A percentile compares a stretch with the other conserved stretches of the same genome.
Evolutionary conservation across 805 yeast genomes (phyloP).

Genomic region (Cyberlindnera maritima): DNA sequence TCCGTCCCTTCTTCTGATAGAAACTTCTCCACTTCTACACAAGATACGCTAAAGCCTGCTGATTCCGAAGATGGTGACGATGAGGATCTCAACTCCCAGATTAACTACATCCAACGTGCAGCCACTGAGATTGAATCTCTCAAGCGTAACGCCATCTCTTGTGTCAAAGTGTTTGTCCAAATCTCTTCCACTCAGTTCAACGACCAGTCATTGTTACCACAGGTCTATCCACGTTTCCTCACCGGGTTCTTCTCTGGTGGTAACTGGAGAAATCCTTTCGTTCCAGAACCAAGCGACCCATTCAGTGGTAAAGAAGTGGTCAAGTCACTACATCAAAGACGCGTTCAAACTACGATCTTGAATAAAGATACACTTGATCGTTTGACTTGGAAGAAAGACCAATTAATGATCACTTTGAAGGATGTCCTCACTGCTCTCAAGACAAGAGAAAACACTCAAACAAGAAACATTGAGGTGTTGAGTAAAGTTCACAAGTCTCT

Average conservation of each 20-base stretch:
- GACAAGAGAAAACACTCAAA: conserved; percentile 35
- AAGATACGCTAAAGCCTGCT: conserved; percentile 21
- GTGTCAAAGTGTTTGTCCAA: conserved; percentile 31
- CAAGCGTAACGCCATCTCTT: conserved; percentile 29
- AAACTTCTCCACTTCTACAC: conserved; percentile 20
- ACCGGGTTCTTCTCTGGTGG: conserved; percentile 71
- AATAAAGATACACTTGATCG: conserved; percentile 45
- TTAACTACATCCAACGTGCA: conserved; percentile 36
- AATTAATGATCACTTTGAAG: conserved; percentile 37
- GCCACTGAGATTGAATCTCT: conserved; percentile 38
- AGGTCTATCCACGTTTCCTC: conserved; percentile 66
- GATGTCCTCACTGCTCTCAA: conserved; percentile 42
- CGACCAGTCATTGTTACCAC: conserved; percentile 43
- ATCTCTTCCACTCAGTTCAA: conserved; percentile 28
- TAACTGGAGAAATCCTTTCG: conserved; percentile 73
- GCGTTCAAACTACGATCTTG: conserved; percentile 43
- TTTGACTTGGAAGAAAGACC: conserved; percentile 35
- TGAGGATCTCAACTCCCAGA: conserved; percentile 10
- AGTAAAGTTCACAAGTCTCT: conserved; percentile 52
- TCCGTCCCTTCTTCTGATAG: conserved; percentile 3
- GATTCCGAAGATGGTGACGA: conserved; percentile 9
- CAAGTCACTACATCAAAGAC: conserved; percentile 22
- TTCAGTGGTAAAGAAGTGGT: conserved; percentile 27
- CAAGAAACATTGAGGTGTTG: conserved; percentile 51
- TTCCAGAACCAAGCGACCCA: conserved; percentile 35